Evolutionary conservation across 148 eudicot species (phyloP), one percentile per base, ranked within the genome.

Genomic region (Camellia sinensis): DNA sequence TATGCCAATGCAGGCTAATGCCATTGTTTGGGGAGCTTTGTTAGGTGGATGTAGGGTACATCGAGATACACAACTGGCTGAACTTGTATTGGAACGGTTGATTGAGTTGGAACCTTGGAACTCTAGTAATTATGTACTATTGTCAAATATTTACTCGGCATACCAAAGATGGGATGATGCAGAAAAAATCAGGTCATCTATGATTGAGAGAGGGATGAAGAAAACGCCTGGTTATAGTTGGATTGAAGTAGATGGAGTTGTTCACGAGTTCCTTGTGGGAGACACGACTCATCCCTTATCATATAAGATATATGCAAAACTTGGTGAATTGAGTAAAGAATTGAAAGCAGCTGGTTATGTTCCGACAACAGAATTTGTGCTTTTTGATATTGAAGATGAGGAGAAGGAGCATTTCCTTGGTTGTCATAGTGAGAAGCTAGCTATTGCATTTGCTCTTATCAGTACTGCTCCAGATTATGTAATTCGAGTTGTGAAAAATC

Each of bases 21-120:
- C 76, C 19, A 73, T 73, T 73, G 76, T 73, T 54, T 73, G 76
- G 76, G 76, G 76, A 54, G 76, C 76, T 37, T 73, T 73, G 62
- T 54, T 73, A 56, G 62, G 76, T 37, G 76, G 76, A 73, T 73
- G 76, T 54, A 73, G 76, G 76, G 76, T 73, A 54, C 63, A 73
- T 73, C 59, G 43, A 14, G 41, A 73, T 54, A 54, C 76, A 37
- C 62, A 53, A 21, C 45, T 73, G 45, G 76, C 76, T 54, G 76
- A 73, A 54, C 41, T 29, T 6, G 63, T 37, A 53, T 73, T 73
- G 18, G 46, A 73, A 54, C 45, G 8, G 17, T 73, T 73, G 76
- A 53, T 73, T 54, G 76, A 6, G 63, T 73, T 73, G 76, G 76
- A 73, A 54, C 76, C 76, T 54, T 73, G 63, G 76, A 73, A 73